Conservation (phyloP, 192 early-diverging fungal genomes). For the Backusella parvicylindrica region DNA sequence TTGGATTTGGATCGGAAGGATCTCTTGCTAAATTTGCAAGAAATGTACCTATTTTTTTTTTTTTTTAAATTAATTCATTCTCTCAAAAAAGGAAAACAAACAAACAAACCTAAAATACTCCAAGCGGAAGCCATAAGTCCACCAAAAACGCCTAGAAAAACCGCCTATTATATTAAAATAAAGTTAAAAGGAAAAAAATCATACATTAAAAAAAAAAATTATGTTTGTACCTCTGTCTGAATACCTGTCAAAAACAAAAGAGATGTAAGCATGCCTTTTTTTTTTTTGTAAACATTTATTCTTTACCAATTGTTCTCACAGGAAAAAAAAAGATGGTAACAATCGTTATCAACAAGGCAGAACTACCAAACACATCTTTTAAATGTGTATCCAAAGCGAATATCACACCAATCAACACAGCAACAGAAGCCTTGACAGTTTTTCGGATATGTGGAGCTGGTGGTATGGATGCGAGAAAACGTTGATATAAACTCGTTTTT, state of each 20-base stretch:
- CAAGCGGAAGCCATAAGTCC: conserved; percentile 8
- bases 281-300: not conserved
- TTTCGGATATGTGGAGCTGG: conserved; percentile 14
- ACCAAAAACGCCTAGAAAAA: conserved; percentile 3
- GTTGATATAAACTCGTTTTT: not conserved
- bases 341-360: conserved; percentile 4
- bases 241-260: conserved; percentile 2
- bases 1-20: not conserved
- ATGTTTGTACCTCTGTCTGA: conserved; percentile 21
- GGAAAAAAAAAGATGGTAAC: conserved; percentile 22
- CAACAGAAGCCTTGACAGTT: conserved; percentile 15
- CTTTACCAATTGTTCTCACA: conserved; percentile 12
- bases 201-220: not conserved
- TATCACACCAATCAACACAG: not conserved
- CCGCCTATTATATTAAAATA: not conserved
- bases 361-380: not conserved
- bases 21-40: conserved; percentile 25
- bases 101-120: conserved; percentile 22
- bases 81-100: not conserved
- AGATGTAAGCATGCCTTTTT: not conserved
- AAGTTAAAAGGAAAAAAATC: not conserved
- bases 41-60: conserved; percentile 13
- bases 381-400: not conserved
- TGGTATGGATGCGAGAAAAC: not conserved
- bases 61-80: not conserved